Base-by-base conservation (phyloP, 1,139 yeast species). In the Candida frijolesensis region DNA sequence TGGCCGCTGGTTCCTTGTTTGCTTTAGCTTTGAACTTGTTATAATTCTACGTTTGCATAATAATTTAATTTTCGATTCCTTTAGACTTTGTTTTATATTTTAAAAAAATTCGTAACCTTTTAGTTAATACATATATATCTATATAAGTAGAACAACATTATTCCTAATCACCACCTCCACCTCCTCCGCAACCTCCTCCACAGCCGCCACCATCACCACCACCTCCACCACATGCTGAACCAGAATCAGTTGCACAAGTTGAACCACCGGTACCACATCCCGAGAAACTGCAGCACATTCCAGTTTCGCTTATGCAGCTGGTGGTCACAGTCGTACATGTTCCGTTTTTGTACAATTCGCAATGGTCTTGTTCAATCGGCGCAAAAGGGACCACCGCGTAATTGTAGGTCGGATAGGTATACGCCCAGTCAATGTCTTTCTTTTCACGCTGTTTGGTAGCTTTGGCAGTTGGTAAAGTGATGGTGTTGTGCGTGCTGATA, bases 401-500 rank as follows among this genome's bases (percentile, higher is more conserved):
- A 10, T 37, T 19, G 25, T 8, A 6, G 1, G 40, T 37, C 4
- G 40, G 40, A 37, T 37, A 19, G 40, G 16, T 18, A 10, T 37
- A 19, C 12, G 25, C 14, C 40, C 40, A 42, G n/a, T 27, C 25
- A 12, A 42, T 18, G 18, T 43, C 34, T 1, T 27, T 43, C 34
- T 32, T 42, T 3, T 22, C 16, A 16, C 48, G 37, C 35, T 25
- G 29, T 12, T 16, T 18, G 15, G 25, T 27, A 4, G 53, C 45
- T 27, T 7, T 12, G 7, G 10, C 10, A 12, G 51, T 47, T 16
- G 58, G 59, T 33, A 58, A 44, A 8, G 46, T 44, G 4, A 61
- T 51, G 3, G 62, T 57, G 48, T 54, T 60, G 47, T 60, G 64
- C n/a, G 57, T 47, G 45, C 63, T 60, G 30, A 59, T 51, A 50